These are phyloP conservation scores for Leptosphaerulina australis DNA, from an alignment of 2,329 filamentous ascomycete genomes.

Conservation along the genomic window DNA sequence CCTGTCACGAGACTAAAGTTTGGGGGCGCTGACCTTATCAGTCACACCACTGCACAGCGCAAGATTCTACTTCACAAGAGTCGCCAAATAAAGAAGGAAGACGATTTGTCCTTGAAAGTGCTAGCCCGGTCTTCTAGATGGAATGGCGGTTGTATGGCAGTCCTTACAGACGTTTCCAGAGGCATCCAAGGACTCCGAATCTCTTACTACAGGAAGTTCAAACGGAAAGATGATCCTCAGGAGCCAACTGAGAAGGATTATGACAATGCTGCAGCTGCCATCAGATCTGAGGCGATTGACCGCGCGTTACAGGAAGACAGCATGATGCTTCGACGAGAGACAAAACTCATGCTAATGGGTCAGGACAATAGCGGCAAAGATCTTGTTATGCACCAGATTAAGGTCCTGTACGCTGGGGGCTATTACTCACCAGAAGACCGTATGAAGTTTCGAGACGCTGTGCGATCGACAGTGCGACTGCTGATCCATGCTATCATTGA, in stretches of 20 bases:
- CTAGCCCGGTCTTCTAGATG: slow-evolving; percentile 38
- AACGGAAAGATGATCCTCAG: slow-evolving; percentile 23
- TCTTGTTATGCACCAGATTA: slow-evolving; percentile 47
- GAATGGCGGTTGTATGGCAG: slow-evolving; percentile 37
- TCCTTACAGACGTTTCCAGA: slow-evolving; percentile 38
- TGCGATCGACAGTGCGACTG: slow-evolving; percentile 40
- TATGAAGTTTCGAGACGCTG: slow-evolving; percentile 32
- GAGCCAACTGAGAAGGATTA: slow-evolving; percentile 42
- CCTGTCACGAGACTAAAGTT: neutral
- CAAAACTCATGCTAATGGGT: slow-evolving; percentile 44
- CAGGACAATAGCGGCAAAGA: slow-evolving; percentile 41
- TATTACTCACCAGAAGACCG: slow-evolving; percentile 42
- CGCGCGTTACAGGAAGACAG: slow-evolving; percentile 43
- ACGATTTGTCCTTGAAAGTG: slow-evolving; percentile 36
- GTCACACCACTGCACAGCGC: slow-evolving; percentile 44
- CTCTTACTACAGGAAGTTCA: slow-evolving; percentile 39
- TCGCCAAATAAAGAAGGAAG: slow-evolving; percentile 44
- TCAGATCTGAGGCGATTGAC: slow-evolving; percentile 46
- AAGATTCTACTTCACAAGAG: slow-evolving; percentile 47
- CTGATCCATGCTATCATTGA: slow-evolving; percentile 46
- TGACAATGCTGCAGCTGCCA: slow-evolving; percentile 38
- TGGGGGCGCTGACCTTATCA: slow-evolving; percentile 29
- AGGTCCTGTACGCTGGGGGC: slow-evolving; percentile 43
- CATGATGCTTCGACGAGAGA: slow-evolving; percentile 40
- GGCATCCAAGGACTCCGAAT: slow-evolving; percentile 43